Conservation (phyloP, 495 filamentous ascomycete species). For the Bombardia bombarda region DNA sequence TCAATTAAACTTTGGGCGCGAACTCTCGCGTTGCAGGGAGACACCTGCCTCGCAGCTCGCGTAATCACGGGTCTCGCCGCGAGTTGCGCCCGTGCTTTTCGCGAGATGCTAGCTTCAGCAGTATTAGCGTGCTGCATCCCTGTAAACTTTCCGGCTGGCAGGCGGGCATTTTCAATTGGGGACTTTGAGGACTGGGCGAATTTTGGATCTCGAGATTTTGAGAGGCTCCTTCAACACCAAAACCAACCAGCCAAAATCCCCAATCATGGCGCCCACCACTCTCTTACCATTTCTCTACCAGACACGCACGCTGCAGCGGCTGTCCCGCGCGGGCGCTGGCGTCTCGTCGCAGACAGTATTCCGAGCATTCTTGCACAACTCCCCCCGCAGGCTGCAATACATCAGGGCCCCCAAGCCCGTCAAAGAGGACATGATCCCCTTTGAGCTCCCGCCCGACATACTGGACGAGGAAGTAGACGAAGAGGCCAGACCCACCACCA, state of each 20-base stretch:
- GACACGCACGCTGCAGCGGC: conserved; percentile 50
- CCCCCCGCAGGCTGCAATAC: too few relatives aligned
- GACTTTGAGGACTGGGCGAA: too few relatives aligned
- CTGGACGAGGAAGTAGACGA: conserved; percentile 3
- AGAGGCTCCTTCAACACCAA: not conserved
- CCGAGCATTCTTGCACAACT: conserved; percentile 11
- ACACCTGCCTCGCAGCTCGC: not conserved
- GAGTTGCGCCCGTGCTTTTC: not conserved
- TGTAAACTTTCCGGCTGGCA: not conserved
- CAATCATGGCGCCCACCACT: conserved; percentile 22
- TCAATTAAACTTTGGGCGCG: too few relatives aligned
- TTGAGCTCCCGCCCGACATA: conserved; percentile 19
- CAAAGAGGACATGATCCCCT: conserved; percentile 32
- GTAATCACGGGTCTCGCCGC: not conserved
- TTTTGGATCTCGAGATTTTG: not conserved
- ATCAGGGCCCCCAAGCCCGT: not conserved
- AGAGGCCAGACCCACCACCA: conserved; percentile 23
- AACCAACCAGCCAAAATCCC: not conserved
- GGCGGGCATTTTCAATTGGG: not conserved
- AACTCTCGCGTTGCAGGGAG: not conserved
- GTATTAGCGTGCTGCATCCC: not conserved
- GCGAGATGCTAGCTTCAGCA: not conserved
- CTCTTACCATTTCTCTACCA: conserved; percentile 62
- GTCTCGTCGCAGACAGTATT: conserved; percentile 13
- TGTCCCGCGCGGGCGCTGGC: conserved; percentile 7